These are phyloP conservation scores for Amaranthus palmeri DNA, from an alignment of 148 eudicot genomes.

Conservation along the genomic window DNA sequence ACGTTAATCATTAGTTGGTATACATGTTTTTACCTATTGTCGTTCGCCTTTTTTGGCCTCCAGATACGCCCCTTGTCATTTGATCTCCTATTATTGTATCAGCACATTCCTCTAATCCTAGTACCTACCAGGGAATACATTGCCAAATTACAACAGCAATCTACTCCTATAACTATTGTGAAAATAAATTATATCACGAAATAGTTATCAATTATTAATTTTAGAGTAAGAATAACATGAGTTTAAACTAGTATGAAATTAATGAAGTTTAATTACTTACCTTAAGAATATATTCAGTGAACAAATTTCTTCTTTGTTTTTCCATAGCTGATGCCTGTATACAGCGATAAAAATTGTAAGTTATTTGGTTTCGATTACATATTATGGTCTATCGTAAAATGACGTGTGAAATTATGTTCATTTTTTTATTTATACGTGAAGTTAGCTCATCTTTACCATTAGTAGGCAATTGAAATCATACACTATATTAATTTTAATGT, in stretches of 20 bases:
- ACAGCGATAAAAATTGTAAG: neutral
- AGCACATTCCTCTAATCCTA: constrained; percentile 28
- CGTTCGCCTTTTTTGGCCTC: constrained; percentile 26
- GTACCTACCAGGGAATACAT: neutral
- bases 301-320: constrained; percentile 29
- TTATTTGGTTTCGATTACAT: too few relatives aligned
- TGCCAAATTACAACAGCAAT: too few relatives aligned
- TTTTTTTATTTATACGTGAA: too few relatives aligned
- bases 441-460: too few relatives aligned
- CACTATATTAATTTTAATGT: too few relatives aligned
- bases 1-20: too few relatives aligned
- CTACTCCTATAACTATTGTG: too few relatives aligned
- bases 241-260: neutral
- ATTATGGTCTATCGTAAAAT: too few relatives aligned
- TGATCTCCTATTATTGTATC: constrained; percentile 25
- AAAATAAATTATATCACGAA: too few relatives aligned
- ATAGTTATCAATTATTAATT: too few relatives aligned
- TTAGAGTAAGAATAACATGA: neutral
- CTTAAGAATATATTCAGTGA: constrained; percentile 41
- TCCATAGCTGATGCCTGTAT: constrained; percentile 31
- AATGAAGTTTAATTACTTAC: constrained; percentile 12
- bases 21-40: constrained; percentile 21
- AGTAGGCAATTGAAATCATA: too few relatives aligned
- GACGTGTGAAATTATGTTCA: too few relatives aligned
- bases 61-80: constrained; percentile 32